Conservation (phyloP, 2,329 filamentous ascomycete species). For the Alternaria tenuissima region DNA sequence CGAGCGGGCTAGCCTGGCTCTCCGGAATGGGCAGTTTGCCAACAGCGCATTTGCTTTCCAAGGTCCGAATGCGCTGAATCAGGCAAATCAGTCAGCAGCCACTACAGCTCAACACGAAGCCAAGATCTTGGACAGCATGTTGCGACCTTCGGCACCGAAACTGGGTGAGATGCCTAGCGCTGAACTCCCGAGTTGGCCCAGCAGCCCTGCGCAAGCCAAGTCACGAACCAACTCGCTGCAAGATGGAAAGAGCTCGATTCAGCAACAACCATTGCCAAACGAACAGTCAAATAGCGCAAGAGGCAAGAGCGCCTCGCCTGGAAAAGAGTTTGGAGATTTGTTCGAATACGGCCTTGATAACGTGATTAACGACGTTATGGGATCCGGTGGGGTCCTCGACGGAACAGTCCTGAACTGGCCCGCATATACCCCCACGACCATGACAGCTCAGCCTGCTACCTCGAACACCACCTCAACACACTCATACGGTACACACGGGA, state of each 20-base stretch:
- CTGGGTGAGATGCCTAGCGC: slow-evolving; percentile 37
- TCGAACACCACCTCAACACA: slow-evolving; percentile 4
- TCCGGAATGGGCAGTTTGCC: slow-evolving; percentile 31
- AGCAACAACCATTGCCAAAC: slow-evolving; percentile 6
- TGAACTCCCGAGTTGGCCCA: slow-evolving; percentile 32
- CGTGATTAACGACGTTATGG: slow-evolving; percentile 41
- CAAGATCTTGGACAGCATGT: slow-evolving; percentile 39
- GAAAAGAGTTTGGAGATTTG: slow-evolving; percentile 31
- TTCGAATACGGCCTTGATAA: slow-evolving; percentile 37
- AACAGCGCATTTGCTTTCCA: slow-evolving; percentile 21
- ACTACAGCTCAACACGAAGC: slow-evolving; percentile 31
- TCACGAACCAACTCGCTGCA: neutral
- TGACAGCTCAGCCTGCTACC: neutral
- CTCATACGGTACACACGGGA: slow-evolving; percentile 1
- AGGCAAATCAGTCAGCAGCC: slow-evolving; percentile 13
- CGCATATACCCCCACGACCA: neutral
- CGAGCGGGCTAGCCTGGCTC: slow-evolving; percentile 43
- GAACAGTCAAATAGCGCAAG: neutral
- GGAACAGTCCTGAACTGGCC: slow-evolving; percentile 19
- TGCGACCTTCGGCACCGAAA: slow-evolving; percentile 37
- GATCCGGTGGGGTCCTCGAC: neutral
- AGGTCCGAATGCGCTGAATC: slow-evolving; percentile 16
- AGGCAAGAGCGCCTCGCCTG: slow-evolving; percentile 5
- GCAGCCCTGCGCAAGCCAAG: slow-evolving; percentile 17
- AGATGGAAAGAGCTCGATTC: neutral